A percentile compares a stretch with the other conserved stretches of the same genome.
phyloP scores from a whole-genome alignment of 2,329 filamentous ascomycete species.

The Colletotrichum spinosum region DNA sequence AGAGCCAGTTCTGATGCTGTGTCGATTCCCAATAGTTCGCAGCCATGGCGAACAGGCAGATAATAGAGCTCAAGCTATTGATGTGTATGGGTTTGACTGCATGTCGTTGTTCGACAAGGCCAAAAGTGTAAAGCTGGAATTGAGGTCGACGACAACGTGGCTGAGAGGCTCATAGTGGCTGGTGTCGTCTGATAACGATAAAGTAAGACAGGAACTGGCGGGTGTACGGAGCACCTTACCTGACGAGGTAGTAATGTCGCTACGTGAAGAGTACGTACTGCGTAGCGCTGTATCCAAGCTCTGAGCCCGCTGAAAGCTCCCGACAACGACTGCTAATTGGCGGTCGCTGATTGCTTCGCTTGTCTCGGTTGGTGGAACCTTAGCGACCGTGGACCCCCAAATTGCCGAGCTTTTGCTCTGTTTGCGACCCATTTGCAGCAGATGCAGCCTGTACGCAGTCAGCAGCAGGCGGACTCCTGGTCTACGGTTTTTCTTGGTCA shows the following conservation, averaged over 20 bases:
- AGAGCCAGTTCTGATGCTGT: constrained; percentile 90
- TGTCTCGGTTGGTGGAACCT: constrained; percentile 31
- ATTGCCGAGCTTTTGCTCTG: constrained; percentile 37
- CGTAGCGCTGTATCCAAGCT: constrained; percentile 15
- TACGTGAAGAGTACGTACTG: too few relatives aligned
- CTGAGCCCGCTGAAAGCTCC: constrained; percentile 26
- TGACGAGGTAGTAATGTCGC: too few relatives aligned
- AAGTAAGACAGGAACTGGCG: constrained; percentile 24
- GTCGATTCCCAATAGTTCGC: constrained; percentile 98
- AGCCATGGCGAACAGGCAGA: constrained; percentile 70
- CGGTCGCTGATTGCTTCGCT: constrained; percentile 37
- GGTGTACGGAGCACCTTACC: background rate
- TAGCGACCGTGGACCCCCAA: constrained; percentile 7
- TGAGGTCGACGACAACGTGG: constrained; percentile 3
- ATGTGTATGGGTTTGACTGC: too few relatives aligned
- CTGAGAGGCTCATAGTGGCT: constrained; percentile 11
- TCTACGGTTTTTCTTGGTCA: constrained; percentile 29
- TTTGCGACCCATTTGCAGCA: constrained; percentile 36
- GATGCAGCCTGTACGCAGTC: constrained; percentile 19
- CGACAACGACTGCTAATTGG: constrained; percentile 34
- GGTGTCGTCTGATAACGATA: constrained; percentile 29
- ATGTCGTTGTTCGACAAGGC: too few relatives aligned
- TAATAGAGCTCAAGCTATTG: constrained; percentile 3
- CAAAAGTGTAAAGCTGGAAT: background rate
- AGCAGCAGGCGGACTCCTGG: too few relatives aligned